These are phyloP conservation scores for Debaryomyces tyrocola DNA, from an alignment of 805 yeast species.

Conservation along the genomic window DNA sequence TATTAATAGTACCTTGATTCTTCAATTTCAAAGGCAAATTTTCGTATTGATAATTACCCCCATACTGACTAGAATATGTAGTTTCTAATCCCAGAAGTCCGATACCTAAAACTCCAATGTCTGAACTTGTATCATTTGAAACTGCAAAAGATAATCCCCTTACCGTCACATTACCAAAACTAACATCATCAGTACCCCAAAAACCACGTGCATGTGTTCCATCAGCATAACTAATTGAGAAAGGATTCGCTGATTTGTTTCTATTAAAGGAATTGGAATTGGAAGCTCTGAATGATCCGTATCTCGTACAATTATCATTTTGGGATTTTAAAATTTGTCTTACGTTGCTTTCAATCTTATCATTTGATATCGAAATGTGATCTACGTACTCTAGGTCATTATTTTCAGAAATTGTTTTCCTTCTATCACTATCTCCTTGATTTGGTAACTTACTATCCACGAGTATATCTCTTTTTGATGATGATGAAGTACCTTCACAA, in stretches of 20 bases:
- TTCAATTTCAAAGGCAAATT: constrained; percentile 26
- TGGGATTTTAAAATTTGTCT: too few relatives aligned
- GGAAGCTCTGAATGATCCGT: constrained; percentile 36
- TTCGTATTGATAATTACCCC: constrained; percentile 13
- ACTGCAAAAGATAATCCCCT: constrained; percentile 18
- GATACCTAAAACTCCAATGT: constrained; percentile 19
- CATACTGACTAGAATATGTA: background rate
- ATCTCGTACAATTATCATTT: constrained; percentile 22
- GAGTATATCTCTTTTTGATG: background rate
- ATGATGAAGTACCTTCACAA: constrained; percentile 15
- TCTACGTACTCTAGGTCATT: too few relatives aligned
- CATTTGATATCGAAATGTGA: too few relatives aligned
- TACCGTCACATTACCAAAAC: constrained; percentile 10
- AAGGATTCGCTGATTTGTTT: constrained; percentile 12
- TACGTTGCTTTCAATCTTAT: too few relatives aligned
- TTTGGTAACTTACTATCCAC: too few relatives aligned
- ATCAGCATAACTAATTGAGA: constrained; percentile 11
- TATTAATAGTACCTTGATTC: constrained; percentile 22
- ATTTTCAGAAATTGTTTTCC: too few relatives aligned
- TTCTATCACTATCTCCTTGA: too few relatives aligned
- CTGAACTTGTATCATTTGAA: constrained; percentile 9
- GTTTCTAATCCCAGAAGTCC: constrained; percentile 12
- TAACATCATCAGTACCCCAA: constrained; percentile 14
- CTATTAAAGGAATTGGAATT: constrained; percentile 28
- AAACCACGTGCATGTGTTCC: constrained; percentile 10